phyloP scores from a whole-genome alignment of 805 yeast genomes.

The Saturnispora ahearnii region DNA sequence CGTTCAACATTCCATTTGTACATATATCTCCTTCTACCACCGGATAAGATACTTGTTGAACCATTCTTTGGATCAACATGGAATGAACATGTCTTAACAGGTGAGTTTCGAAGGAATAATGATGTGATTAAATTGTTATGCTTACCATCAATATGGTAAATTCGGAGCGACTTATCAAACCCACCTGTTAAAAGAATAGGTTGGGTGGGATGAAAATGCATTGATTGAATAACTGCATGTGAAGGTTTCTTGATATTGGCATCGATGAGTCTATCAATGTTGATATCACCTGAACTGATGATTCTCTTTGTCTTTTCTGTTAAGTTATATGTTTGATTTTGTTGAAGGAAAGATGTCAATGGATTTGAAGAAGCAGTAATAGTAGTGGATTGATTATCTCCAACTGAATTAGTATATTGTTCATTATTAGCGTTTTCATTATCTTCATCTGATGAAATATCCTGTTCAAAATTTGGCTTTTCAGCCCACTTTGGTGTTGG shows the following conservation, averaged over 20 bases:
- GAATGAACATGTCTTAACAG: slow-evolving; percentile 70
- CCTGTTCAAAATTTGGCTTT: slow-evolving; percentile 45
- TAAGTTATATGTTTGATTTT: slow-evolving; percentile 25
- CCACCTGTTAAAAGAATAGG: slow-evolving; percentile 89
- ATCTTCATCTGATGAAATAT: slow-evolving; percentile 13
- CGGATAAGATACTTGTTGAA: slow-evolving; percentile 56
- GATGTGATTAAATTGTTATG: slow-evolving; percentile 74
- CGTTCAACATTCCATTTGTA: slow-evolving; percentile 74
- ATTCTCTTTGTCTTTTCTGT: slow-evolving; percentile 37
- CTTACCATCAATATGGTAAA: slow-evolving; percentile 88
- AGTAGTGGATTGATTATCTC: slow-evolving; percentile 13
- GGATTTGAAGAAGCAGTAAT: slow-evolving; percentile 25
- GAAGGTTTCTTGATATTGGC: slow-evolving; percentile 68
- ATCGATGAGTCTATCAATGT: slow-evolving; percentile 77
- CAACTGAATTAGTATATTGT: slow-evolving; percentile 12
- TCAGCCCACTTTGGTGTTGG: slow-evolving; percentile 82
- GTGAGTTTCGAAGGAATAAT: slow-evolving; percentile 67
- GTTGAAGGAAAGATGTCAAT: slow-evolving; percentile 25
- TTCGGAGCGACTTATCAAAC: slow-evolving; percentile 76
- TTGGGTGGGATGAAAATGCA: slow-evolving; percentile 76
- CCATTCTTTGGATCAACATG: slow-evolving; percentile 39
- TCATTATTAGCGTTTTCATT: slow-evolving; percentile 7
- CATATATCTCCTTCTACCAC: slow-evolving; percentile 88
- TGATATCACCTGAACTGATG: slow-evolving; percentile 60
- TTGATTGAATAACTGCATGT: slow-evolving; percentile 72